Conservation (phyloP, 805 yeast species). For the Peterozyma xylosa region DNA sequence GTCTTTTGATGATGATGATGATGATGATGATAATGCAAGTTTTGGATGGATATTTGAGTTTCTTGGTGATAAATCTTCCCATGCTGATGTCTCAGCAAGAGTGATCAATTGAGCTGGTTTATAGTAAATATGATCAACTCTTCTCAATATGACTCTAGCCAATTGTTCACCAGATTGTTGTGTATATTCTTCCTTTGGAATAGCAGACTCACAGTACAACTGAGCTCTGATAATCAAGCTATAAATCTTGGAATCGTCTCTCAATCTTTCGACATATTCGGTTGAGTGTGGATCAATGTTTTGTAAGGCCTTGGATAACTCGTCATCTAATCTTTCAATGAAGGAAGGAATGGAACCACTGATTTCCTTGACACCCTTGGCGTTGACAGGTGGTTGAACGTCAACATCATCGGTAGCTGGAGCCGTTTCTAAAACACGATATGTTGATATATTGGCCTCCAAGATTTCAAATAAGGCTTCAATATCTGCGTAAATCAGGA, state of each 20-base stretch:
- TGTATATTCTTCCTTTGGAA: slow-evolving; percentile 32
- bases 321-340: slow-evolving; percentile 93
- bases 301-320: slow-evolving; percentile 80
- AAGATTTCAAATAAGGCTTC: slow-evolving; percentile 55
- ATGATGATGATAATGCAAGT: slow-evolving; percentile 13
- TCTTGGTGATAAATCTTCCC: slow-evolving; percentile 43
- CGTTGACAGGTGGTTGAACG: slow-evolving; percentile 56
- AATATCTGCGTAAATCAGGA: slow-evolving; percentile 55
- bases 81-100: slow-evolving; percentile 66
- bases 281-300: slow-evolving; percentile 91
- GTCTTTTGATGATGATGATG: slow-evolving; percentile 12
- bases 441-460: slow-evolving; percentile 49
- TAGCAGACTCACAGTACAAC: slow-evolving; percentile 66
- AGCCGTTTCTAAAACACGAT: slow-evolving; percentile 75
- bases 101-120: slow-evolving; percentile 73
- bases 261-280: slow-evolving; percentile 84
- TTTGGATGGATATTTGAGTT: slow-evolving; percentile 29
- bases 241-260: slow-evolving; percentile 78
- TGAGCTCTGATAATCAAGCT: slow-evolving; percentile 77
- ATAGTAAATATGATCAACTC: slow-evolving; percentile 90
- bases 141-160: slow-evolving; percentile 69
- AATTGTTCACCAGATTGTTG: slow-evolving; percentile 49
- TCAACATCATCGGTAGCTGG: slow-evolving; percentile 63
- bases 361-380: slow-evolving; percentile 60
- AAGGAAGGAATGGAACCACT: slow-evolving; percentile 81